Evolutionary conservation across 352 stramenopile species (phyloP), one percentile per base, ranked within the genome.

Genomic region (Chrysophaeum taylorii): DNA sequence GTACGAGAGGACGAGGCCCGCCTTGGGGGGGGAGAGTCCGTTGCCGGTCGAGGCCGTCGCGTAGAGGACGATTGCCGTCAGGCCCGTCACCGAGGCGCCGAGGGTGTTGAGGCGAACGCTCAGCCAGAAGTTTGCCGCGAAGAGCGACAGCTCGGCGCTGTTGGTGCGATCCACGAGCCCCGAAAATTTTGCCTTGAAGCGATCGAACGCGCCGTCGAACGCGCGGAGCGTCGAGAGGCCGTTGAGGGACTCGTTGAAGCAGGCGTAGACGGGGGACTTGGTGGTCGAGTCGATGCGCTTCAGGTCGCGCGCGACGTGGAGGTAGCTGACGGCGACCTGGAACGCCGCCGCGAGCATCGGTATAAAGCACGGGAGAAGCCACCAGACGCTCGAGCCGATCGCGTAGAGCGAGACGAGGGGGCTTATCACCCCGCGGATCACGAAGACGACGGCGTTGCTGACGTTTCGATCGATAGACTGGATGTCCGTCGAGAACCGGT

Each of bases 251-350:
- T 96, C 85, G 66, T 72, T 83, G 37, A 95, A 79, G 77, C 90
- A 84, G 5, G 82, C 81, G 79, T 89, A 94, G n/a, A 96, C 88
- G 12, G 90, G 89, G 33, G 81, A 91, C 42, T 86, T 75, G 21
- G 79, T 85, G n/a, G 97, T 86, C 4, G 89, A 94, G 75, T 99
- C 94, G 36, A 98, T 82, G 50, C 94, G 86, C 81, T 98, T 95
- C 2, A 98, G 78, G 71, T 98, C 93, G n/a, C 89, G 80, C 33
- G 83, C 80, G 33, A 81, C 85, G 2, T 76, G 81, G 5, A 90
- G 68, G 74, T 85, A 88, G 16, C 78, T 72, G 23, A 43, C 52
- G 21, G 79, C 73, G 0, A 88, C 70, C 15, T 70, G n/a, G 37
- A 83, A 27, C 62, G 86, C 85, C 52, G 82, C 82, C 64, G 74